phyloP scores from a whole-genome alignment of 768 basidiomycete species.

The Phylloporus scabripes region DNA sequence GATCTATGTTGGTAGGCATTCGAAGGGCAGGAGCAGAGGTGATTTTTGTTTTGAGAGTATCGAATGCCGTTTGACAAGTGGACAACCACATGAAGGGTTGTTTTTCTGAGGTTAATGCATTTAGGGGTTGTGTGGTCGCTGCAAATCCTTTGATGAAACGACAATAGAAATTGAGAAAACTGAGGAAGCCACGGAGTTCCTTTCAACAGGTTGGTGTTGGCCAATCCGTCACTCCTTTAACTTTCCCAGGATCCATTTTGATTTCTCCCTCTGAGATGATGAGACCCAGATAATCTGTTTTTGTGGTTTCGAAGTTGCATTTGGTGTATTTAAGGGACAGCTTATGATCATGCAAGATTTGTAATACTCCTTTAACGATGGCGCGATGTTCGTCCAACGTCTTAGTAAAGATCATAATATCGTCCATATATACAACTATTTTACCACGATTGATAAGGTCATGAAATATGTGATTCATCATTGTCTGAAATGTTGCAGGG shows the following conservation, averaged over 20 bases:
- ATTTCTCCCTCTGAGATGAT: background rate
- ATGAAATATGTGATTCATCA: background rate
- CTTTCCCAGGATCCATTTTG: background rate
- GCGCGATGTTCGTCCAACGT: too few relatives aligned
- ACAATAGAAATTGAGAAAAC: background rate
- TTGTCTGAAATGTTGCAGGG: background rate
- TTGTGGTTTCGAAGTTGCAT: too few relatives aligned
- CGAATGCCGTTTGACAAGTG: too few relatives aligned
- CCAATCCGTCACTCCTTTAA: too few relatives aligned
- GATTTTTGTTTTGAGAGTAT: too few relatives aligned
- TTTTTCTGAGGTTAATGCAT: background rate
- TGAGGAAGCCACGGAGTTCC: background rate
- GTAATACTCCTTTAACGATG: too few relatives aligned
- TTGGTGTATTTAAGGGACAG: too few relatives aligned
- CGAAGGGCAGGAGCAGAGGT: background rate
- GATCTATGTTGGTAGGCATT: background rate
- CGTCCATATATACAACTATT: background rate
- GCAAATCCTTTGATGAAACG: background rate
- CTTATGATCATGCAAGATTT: too few relatives aligned
- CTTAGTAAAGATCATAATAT: constrained; percentile 23
- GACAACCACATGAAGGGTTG: too few relatives aligned
- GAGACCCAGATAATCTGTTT: background rate
- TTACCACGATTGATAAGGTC: background rate
- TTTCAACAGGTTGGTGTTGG: too few relatives aligned
- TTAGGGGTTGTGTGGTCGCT: background rate